Evolutionary conservation across 2,329 filamentous ascomycete species (phyloP).

Genomic region (Venturia asperata): DNA sequence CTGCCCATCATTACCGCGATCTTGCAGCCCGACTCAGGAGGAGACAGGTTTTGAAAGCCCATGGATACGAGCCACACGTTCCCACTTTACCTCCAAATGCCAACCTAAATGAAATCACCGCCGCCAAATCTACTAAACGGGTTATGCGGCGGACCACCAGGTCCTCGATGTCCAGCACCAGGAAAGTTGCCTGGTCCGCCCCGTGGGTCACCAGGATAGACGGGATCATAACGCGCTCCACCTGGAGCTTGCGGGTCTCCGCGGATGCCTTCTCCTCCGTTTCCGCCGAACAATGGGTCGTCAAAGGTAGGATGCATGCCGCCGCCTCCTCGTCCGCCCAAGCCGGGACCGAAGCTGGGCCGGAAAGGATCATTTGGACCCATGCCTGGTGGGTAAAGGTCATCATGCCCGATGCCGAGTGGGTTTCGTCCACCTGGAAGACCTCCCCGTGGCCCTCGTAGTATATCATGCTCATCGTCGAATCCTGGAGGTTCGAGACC

Average conservation of each 20-base stretch:
- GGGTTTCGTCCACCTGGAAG: conserved; percentile 42
- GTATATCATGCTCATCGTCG: conserved; percentile 84
- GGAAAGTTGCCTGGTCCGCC: conserved; percentile 25
- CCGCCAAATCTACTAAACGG: conserved; percentile 55
- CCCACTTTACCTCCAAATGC: no score
- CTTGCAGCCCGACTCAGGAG: no score
- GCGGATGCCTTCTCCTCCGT: conserved; percentile 38
- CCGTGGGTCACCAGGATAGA: conserved; percentile 61
- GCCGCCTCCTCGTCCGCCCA: conserved; percentile 47
- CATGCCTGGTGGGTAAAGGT: conserved; percentile 79
- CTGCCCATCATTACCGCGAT: no score
- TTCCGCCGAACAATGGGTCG: conserved; percentile 71
- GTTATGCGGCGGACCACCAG: conserved; percentile 46
- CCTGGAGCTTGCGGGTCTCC: conserved; percentile 69
- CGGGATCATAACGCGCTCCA: conserved; percentile 84
- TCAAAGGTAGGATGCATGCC: conserved; percentile 98
- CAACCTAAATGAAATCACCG: conserved; percentile 48
- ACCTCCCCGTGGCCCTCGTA: conserved; percentile 37
- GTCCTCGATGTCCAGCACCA: conserved; percentile 38
- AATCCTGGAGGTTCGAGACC: conserved; percentile 85
- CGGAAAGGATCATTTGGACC: conserved; percentile 78
- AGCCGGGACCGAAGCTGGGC: conserved; percentile 55
- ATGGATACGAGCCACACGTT: no score
- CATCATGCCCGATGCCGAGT: conserved; percentile 72
- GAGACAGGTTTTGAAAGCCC: no score